Evolutionary conservation across 768 basidiomycete species (phyloP), one percentile per base, ranked within the genome.

Genomic region (Amanita pseudoporphyria): DNA sequence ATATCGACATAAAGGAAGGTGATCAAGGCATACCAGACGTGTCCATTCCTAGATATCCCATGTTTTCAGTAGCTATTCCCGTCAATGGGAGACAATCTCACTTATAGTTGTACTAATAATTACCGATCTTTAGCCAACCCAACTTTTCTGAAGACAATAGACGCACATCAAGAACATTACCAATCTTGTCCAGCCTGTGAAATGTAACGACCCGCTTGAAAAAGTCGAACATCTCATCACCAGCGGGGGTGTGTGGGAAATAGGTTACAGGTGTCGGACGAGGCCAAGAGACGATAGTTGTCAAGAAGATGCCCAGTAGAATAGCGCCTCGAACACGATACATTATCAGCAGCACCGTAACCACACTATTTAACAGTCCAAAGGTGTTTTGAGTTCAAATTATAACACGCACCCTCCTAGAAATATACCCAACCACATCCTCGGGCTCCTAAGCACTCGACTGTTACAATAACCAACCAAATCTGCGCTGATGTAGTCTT

Each of bases 1-100:
- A 90, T 86, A 64, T 88, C 87, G 57, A 92, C 89, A 61, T 91
- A 92, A 48, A 93, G 77, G 78, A 93, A 89, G 0, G 89, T 92
- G 61, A 89, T 68, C 22, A 92, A 72, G 5, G 89, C 89, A 62
- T 91, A 88, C 89, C 89, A 92, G 21, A 90, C 84, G 31, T 67
- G 76, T 41, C 86, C 86, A 52, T 82, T 87, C 32, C 71, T 71
- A 59, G 65, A 66, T 38, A 45, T 24, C 38, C 13, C 21, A 13
- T 22, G 49, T 54, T 22, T 9, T 16, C 62, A 60, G 47, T 50
- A 22, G n/a, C n/a, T 51, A 22, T 36, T 22, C 5, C 3, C 19
- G 45, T n/a, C 22, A 40, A 39, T 18, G 45, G 14, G 22, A 12
- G 24, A 45, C 38, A 21, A 12, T 51, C 64, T 52, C 51, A 67